Evolutionary conservation across 352 stramenopile species (phyloP), one percentile per base, ranked within the genome.

Genomic region (Globisporangium takayamanum): DNA sequence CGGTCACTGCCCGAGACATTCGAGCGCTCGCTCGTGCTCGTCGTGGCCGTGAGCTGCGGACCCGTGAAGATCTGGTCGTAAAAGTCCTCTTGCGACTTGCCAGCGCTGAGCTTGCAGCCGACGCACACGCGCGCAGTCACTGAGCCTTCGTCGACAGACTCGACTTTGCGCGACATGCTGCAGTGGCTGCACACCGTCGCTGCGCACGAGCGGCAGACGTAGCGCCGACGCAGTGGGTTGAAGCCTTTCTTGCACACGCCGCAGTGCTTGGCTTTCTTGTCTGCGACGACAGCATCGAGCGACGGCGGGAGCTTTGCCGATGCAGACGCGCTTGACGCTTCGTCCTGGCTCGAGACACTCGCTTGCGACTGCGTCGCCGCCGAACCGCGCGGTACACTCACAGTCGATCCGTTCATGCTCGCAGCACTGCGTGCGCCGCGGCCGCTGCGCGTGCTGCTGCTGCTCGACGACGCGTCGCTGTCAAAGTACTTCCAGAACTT

Each of bases 401-500:
- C 12, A 14, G 52, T 45, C 7, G 58, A 49, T 33, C 53, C 53
- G 26, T 26, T 61, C 39, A 70, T 73, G 60, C 69, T 72, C 22
- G 59, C 63, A 15, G 64, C 73, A 48, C 62, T 75, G 46, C 68
- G 61, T 66, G 12, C 64, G 30, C 44, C 10, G 10, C 44, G 18
- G 44, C 20, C 44, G 25, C 61, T 69, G 45, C 65, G 61, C 14
- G 56, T 45, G 33, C 68, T 62, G n/a, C 57, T 53, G 30, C 62
- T 68, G 14, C 60, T 69, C n/a, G 66, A 60, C 15, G 55, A 39
- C 18, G 39, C 18, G 33, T 70, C 67, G 42, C 64, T 63, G 53
- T 84, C 76, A 66, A 92, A 80, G 64, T 78, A 89, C 54, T 84
- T 87, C 85, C 85, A 92, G 59, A 89, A 92, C 55, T 84, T 86